Conservation (phyloP, 495 filamentous ascomycete species). For the Neurospora discreta region DNA sequence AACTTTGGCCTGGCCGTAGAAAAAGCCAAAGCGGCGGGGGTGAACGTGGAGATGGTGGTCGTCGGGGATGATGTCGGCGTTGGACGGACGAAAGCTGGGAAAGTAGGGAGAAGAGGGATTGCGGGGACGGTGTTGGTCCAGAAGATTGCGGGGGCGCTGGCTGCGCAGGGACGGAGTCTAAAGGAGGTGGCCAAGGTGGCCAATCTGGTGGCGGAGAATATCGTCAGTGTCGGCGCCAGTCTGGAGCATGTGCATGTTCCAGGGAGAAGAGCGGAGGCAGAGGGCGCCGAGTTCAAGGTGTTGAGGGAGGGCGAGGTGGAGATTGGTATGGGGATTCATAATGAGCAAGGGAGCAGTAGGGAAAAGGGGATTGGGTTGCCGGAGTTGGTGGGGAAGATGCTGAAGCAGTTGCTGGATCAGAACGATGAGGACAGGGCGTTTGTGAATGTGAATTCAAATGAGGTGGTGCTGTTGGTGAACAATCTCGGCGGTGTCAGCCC, state of each 20-base stretch:
- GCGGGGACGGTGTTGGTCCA: conserved; percentile 81
- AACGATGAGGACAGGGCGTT: conserved; percentile 75
- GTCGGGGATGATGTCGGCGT: conserved; percentile 96
- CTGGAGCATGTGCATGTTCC: conserved; percentile 90
- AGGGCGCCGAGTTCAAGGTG: conserved; percentile 33
- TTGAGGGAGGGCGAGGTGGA: conserved; percentile 68
- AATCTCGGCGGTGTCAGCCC: conserved; percentile 89
- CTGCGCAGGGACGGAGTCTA: conserved; percentile 52
- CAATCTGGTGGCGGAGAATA: conserved; percentile 57
- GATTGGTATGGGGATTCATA: conserved; percentile 98
- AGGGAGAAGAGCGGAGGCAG: conserved; percentile 43
- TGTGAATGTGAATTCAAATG: conserved; percentile 52
- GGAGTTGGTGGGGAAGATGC: conserved; percentile 65
- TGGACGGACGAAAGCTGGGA: conserved; percentile 68
- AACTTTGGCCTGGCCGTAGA: conserved; percentile 94
- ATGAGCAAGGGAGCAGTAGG: conserved; percentile 77
- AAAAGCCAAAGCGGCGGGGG: conserved; percentile 73
- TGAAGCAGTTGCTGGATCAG: conserved; percentile 67
- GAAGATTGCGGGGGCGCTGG: conserved; percentile 82
- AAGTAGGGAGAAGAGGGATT: conserved; percentile 85
- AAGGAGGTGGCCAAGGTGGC: conserved; percentile 65
- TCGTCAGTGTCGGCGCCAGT: conserved; percentile 78
- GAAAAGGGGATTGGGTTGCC: conserved; percentile 49
- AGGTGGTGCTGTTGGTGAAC: conserved; percentile 73
- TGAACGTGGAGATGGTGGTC: conserved; percentile 82